Evolutionary conservation across 352 stramenopile genomes (phyloP).

Genomic region (Aphanomyces astaci): DNA sequence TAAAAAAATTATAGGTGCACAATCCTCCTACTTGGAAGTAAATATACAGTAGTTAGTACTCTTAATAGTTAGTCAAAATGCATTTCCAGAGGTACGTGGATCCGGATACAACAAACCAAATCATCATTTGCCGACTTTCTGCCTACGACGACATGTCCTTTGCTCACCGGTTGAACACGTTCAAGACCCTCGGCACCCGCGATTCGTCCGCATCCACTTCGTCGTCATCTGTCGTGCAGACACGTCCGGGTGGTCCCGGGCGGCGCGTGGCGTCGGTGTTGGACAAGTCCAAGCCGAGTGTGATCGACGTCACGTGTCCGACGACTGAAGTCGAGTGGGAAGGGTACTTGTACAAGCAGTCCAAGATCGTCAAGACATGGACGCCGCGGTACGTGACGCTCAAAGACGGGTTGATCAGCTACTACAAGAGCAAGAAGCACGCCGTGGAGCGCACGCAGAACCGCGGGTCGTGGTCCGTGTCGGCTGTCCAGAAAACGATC

Average conservation of each 20-base stretch:
- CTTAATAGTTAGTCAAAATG: no score
- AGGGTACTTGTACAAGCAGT: conserved; percentile 84
- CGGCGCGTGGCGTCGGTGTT: not conserved
- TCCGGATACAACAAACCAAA: no score
- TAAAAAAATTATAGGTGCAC: no score
- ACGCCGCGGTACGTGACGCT: conserved; percentile 81
- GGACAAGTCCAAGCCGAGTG: conserved; percentile 37
- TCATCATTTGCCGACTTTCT: no score
- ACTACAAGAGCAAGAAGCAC: conserved; percentile 85
- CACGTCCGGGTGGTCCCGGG: not conserved
- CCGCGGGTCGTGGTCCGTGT: conserved; percentile 72
- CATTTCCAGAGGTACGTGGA: no score
- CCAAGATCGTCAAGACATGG: conserved; percentile 86
- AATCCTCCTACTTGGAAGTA: no score
- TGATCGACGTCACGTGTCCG: conserved; percentile 82
- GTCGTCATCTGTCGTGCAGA: not conserved
- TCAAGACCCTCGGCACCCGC: conserved; percentile 14
- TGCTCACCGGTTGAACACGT: conserved; percentile 1
- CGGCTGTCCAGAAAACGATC: conserved; percentile 68
- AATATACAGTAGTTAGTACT: no score
- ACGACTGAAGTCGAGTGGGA: conserved; percentile 82
- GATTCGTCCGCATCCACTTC: conserved; percentile 3
- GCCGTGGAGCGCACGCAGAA: conserved; percentile 71
- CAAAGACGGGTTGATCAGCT: conserved; percentile 65
- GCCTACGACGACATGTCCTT: conserved; percentile 22